These are phyloP conservation scores for Cercospora janseana DNA, from an alignment of 2,329 filamentous ascomycete species.

Conservation along the genomic window DNA sequence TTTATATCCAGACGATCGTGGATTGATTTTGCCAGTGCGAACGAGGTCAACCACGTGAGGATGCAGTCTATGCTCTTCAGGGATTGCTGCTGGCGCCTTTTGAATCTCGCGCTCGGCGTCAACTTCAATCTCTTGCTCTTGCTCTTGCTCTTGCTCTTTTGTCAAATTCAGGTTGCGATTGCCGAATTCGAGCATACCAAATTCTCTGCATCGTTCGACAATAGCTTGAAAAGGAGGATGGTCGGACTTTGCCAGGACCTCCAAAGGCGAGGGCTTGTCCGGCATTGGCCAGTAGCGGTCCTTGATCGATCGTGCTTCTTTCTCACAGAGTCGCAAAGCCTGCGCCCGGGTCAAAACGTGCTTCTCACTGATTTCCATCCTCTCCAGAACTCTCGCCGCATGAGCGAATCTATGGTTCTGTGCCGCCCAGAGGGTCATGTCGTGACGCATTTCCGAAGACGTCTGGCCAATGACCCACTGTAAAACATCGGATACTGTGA, in stretches of 20 bases:
- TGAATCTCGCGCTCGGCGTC: conserved; percentile 58
- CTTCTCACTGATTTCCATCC: conserved; percentile 53
- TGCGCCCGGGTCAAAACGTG: conserved; percentile 39
- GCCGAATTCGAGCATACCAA: conserved; percentile 24
- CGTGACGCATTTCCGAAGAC: conserved; percentile 48
- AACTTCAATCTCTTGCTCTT: conserved; percentile 50
- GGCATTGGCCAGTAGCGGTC: conserved; percentile 26
- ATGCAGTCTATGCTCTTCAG: conserved; percentile 45
- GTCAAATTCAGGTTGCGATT: conserved; percentile 49
- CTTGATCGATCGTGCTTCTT: conserved; percentile 65
- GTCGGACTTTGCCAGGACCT: conserved; percentile 51
- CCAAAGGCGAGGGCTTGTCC: conserved; percentile 32
- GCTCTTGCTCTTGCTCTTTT: conserved; percentile 69
- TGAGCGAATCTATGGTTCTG: conserved; percentile 56
- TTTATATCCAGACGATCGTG: neutral
- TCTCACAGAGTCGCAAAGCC: conserved; percentile 58
- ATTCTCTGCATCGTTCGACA: conserved; percentile 21
- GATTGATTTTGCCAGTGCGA: neutral
- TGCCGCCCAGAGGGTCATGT: conserved; percentile 59
- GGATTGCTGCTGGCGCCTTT: conserved; percentile 42
- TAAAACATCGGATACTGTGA: conserved; percentile 57
- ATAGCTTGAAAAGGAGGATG: conserved; percentile 40
- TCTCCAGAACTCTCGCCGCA: conserved; percentile 19
- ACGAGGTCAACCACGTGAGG: conserved; percentile 45
- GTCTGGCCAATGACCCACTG: conserved; percentile 61